A percentile compares a stretch with the other conserved stretches of the same genome.
These are phyloP conservation scores for Esteya vermicola DNA, from an alignment of 2,329 filamentous ascomycete genomes.

Conservation along the genomic window DNA sequence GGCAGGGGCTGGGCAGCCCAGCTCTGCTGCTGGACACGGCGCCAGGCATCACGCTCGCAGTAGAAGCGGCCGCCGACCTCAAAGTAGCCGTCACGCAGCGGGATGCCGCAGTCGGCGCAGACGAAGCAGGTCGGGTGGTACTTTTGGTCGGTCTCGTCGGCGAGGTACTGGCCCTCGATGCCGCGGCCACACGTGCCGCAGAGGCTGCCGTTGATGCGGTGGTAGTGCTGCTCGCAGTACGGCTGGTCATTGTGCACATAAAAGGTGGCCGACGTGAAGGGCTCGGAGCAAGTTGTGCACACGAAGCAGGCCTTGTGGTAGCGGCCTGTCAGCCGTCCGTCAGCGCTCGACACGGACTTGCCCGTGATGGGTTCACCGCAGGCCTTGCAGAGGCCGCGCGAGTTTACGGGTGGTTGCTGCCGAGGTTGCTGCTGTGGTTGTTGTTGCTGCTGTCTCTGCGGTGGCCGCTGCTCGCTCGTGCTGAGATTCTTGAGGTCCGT, in stretches of 20 bases:
- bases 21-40: conserved; percentile 23
- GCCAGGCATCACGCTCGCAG: conserved; percentile 75
- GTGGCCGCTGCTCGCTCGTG: background rate
- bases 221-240: conserved; percentile 87
- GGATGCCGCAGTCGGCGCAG: conserved; percentile 62
- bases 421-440: background rate
- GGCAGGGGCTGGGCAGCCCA: no score
- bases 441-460: no score
- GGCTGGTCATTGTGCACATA: conserved; percentile 81
- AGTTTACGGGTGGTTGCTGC: conserved; percentile 15
- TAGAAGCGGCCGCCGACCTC: conserved; percentile 69
- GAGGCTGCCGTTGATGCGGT: conserved; percentile 75
- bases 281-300: conserved; percentile 66
- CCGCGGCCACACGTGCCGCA: conserved; percentile 68
- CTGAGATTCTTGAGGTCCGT: background rate
- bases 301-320: conserved; percentile 95
- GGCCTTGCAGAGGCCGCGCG: conserved; percentile 68
- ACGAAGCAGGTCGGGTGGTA: conserved; percentile 81
- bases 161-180: conserved; percentile 88
- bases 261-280: conserved; percentile 79
- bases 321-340: conserved; percentile 78
- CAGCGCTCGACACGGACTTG: conserved; percentile 87
- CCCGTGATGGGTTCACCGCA: conserved; percentile 68
- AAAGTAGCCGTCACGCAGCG: conserved; percentile 76
- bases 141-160: conserved; percentile 64